Evolutionary conservation across 768 basidiomycete genomes (phyloP), one percentile per base, ranked within the genome.

Genomic region (Boletus coccyginus): DNA sequence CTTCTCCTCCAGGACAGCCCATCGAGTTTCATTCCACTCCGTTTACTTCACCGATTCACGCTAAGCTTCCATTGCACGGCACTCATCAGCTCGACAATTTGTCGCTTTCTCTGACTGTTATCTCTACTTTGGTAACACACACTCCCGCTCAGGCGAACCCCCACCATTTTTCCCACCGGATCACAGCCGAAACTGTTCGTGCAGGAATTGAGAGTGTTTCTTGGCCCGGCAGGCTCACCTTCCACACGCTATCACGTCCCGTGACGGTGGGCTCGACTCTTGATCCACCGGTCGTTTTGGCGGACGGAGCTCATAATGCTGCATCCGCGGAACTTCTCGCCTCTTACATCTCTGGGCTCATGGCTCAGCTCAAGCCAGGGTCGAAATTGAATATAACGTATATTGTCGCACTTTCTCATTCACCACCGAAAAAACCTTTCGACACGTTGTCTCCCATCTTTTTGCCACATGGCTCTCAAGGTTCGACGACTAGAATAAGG

Each of bases 241-340:
- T 87, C 70, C 83, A 84, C 45, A 66, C 55, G 46, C 40, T 72
- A 50, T 57, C 65, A 61, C 55, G 56, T 70, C 36, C 63, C 40
- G 52, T 60, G 44, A 65, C 52, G 7, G 44, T 33, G 29, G 63
- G 55, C 10, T 63, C 50, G 42, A 48, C 52, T 39, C 24, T 40
- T 42, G 55, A 60, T 48, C 55, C 65, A 43, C 59, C 80, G 9
- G 72, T 70, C 21, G 62, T 95, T 13, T 79, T 98, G 12, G 88
- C 87, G 6, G 97, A 99, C 65, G 97, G 97, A 4, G 96, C 97
- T 1, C 97, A 98, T 70, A 99, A 98, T 67, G 74, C 85, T 8
- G 86, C 91, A 7, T 93, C 93, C 0, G 81, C 93, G 0, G 60
- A 70, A 31, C 81, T 82, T 0, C 81, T 98, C 12, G 79, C 85